Percentiles rank a stretch among this genome's conserved stretches.
Conservation (phyloP, 2,329 filamentous ascomycete genomes). For the Scedosporium boydii region DNA sequence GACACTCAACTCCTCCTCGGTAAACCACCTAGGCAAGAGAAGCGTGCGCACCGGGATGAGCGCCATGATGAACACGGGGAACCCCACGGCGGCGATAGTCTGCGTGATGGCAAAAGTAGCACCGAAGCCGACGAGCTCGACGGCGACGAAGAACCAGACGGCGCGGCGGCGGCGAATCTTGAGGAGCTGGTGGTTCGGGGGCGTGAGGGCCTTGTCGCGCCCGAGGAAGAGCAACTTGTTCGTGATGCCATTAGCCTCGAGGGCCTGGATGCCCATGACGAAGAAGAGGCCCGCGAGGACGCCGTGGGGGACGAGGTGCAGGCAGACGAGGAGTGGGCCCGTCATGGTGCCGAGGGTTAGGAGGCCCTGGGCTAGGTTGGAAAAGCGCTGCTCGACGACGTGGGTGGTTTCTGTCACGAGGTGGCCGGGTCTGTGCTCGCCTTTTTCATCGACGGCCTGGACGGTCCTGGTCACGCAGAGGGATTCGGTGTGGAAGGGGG, state of each 20-base stretch:
- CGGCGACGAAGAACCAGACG: slow-evolving; percentile 61
- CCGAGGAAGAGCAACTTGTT: slow-evolving; percentile 61
- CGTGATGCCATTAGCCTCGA: slow-evolving; percentile 69
- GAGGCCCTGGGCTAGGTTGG: slow-evolving; percentile 69
- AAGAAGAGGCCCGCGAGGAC: slow-evolving; percentile 77
- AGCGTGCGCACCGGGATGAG: slow-evolving; percentile 58
- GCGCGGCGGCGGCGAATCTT: slow-evolving; percentile 50
- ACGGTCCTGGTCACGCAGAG: slow-evolving; percentile 59
- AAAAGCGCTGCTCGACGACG: slow-evolving; percentile 70
- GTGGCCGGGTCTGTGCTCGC: slow-evolving; percentile 46
- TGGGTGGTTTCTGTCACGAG: slow-evolving; percentile 39
- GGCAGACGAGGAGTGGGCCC: slow-evolving; percentile 60
- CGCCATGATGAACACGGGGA: slow-evolving; percentile 63
- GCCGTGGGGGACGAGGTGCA: slow-evolving; percentile 70
- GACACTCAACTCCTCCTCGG: slow-evolving; percentile 45
- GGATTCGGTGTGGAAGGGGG: slow-evolving; percentile 71
- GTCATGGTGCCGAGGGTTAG: slow-evolving; percentile 73
- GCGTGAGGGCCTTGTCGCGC: slow-evolving; percentile 55
- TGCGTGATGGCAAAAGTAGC: slow-evolving; percentile 78
- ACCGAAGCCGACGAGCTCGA: slow-evolving; percentile 62
- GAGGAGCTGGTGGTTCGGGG: slow-evolving; percentile 47
- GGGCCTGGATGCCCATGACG: slow-evolving; percentile 72
- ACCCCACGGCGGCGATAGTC: slow-evolving; percentile 73
- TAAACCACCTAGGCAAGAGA: slow-evolving; percentile 54
- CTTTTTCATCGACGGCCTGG: slow-evolving; percentile 42